Evolutionary conservation across 2,329 filamentous ascomycete species (phyloP), one percentile per base, ranked within the genome.

Genomic region (Diaporthe nobilis): DNA sequence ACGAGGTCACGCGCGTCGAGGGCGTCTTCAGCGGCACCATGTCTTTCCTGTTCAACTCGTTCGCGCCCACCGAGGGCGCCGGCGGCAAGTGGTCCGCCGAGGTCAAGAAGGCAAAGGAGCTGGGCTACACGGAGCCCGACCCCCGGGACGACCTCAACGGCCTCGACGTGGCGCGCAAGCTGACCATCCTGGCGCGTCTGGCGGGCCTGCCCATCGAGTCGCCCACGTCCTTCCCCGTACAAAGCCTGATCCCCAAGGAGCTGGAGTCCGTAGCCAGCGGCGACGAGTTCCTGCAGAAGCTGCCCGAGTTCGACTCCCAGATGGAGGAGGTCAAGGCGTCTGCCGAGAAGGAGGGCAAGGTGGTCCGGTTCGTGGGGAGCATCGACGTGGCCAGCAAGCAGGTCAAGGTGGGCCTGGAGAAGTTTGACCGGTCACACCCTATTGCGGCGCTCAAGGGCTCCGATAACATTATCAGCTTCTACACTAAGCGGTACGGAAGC

Each of bases 391-490:
- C 87, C n/a, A 90, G 89, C 77, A 93, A 95, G 83, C 87, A 92
- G 80, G 94, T 98, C 84, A 97, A 96, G 88, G 97, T 99, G 75
- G 96, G 97, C 3, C 86, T 99, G 78, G 93, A 98, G 89, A 94
- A 94, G 86, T 96, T 95, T 80, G 95, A 98, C 79, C 92, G 91
- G 80, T 94, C 94, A 77, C 95, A 97, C 82, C 94, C 97, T 17
- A 98, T 99, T 86, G 97, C 97, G 20, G 94, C 94, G 65, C 89
- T 99, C 75, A 98, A 98, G 90, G 97, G 97, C 49, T 98, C 96
- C 84, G 97, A 98, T 84, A 99, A 99, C 88, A 98, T 99, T 83
- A 98, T 99, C 83, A 98, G 93, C 88, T 98, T 99, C 88, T 98
- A 98, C 86, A 99, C 97, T 8, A 94, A 97, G 89, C 91, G 97